Conservation (phyloP, 441 rosid genomes). For the Brassica hybrid region DNA sequence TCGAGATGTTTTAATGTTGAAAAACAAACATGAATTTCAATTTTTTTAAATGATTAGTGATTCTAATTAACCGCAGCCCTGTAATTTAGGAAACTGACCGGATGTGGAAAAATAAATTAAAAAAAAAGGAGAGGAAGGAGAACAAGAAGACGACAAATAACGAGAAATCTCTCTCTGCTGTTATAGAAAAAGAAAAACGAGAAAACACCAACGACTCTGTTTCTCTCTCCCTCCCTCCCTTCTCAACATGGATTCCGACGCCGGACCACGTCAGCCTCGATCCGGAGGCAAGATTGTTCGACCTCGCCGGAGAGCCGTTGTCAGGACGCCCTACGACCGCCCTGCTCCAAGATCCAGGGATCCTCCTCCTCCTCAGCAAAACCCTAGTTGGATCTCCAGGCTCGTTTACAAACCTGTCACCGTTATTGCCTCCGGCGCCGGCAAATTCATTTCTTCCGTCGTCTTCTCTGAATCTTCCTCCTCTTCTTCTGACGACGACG, state of each 20-base stretch:
- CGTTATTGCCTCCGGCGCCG: slow-evolving; percentile 76
- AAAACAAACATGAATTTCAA: neutral
- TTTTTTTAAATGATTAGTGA: neutral
- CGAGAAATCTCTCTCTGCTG: neutral
- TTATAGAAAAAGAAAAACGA: too few species aligned
- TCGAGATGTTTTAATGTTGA: neutral
- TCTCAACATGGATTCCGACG: slow-evolving; percentile 49
- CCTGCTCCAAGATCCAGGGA: slow-evolving; percentile 32
- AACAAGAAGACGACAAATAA: slow-evolving; percentile 1
- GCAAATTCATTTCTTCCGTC: slow-evolving; percentile 69
- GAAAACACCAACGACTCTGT: slow-evolving; percentile 31
- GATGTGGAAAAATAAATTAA: neutral
- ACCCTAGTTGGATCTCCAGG: slow-evolving; percentile 93
- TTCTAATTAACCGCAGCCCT: slow-evolving; percentile 35
- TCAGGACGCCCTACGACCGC: slow-evolving; percentile 70
- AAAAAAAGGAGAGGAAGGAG: neutral
- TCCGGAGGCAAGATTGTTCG: slow-evolving; percentile 74
- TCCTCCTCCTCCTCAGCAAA: slow-evolving; percentile 41
- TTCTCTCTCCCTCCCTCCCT: neutral
- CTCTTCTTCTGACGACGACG: slow-evolving; percentile 51
- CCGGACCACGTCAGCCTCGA: slow-evolving; percentile 43
- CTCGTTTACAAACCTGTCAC: slow-evolving; percentile 77
- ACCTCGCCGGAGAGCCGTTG: slow-evolving; percentile 47
- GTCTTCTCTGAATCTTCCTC: slow-evolving; percentile 67
- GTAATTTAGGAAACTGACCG: slow-evolving; percentile 31